Evolutionary conservation across 805 yeast species (phyloP), one percentile per base, ranked within the genome.

Genomic region (Yarrowia phangngaensis): DNA sequence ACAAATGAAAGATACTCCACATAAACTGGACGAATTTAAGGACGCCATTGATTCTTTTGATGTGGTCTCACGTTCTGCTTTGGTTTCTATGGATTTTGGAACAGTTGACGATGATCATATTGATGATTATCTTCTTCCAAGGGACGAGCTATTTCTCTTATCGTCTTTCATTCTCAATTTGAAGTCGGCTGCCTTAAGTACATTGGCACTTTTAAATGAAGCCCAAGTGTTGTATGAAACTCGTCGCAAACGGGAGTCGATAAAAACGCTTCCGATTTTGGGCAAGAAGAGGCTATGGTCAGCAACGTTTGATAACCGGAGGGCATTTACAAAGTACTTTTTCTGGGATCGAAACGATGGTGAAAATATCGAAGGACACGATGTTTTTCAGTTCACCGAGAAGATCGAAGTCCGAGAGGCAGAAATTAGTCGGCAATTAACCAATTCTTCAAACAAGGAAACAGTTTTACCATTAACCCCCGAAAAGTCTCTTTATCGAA

Each of bases 161-260:
- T 72, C 79, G 1, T 72, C 78, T 0, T 75, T 74, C 56, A 50
- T 75, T 17, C 65, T 74, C 61, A 75, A 75, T 54, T 62, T 72
- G 20, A 41, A 41, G 35, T 29, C 48, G 3, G 32, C 34, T 15
- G 48, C 48, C 1, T 6, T 29, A 11, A 41, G 35, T 20, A 8
- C 30, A 27, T 16, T 41, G 35, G 8, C 15, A 8, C 11, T 41
- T 20, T 35, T 41, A 2, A 35, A 29, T 1, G 48, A 41, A 8
- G 48, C 48, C 16, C 35, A 29, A 9, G 16, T 8, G 4, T 22
- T 41, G 15, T 29, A 41, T 12, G 28, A 26, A 2, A 30, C 35
- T 4, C 27, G 48, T 2, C 28, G 20, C 8, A 29, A 41, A 11
- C 20, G 48, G 6, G 35, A 41, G 12, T 17, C 20, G 4, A 22